These are phyloP conservation scores for Dictyostelium brefeldianum DNA, from an alignment of 78 protist genomes.

Conservation along the genomic window DNA sequence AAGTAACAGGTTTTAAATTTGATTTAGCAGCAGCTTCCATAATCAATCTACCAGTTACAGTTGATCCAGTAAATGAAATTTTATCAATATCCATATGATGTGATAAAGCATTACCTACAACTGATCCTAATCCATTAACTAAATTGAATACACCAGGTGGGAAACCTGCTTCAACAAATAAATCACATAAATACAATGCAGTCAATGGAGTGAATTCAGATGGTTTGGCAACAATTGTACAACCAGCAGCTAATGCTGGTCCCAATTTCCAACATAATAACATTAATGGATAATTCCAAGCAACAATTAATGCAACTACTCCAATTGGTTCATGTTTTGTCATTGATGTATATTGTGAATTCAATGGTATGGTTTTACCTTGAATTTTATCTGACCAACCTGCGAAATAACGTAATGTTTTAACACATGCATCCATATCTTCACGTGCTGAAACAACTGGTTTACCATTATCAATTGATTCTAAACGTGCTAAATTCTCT, in stretches of 20 bases:
- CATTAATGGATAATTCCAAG: slow-evolving; percentile 88
- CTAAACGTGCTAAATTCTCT: slow-evolving; percentile 67
- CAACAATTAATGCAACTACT: slow-evolving; percentile 82
- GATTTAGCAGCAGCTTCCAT: slow-evolving; percentile 76
- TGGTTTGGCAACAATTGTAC: slow-evolving; percentile 93
- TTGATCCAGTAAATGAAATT: slow-evolving; percentile 92
- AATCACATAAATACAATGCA: slow-evolving; percentile 86
- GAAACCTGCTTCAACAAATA: slow-evolving; percentile 92
- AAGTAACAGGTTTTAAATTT: slow-evolving; percentile 65
- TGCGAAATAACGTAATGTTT: slow-evolving; percentile 83
- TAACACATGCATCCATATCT: slow-evolving; percentile 45
- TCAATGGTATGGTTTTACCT: slow-evolving; percentile 63
- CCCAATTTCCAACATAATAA: slow-evolving; percentile 88
- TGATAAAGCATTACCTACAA: slow-evolving; percentile 84
- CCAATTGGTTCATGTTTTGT: slow-evolving; percentile 88
- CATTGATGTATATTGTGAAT: slow-evolving; percentile 20
- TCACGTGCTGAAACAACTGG: slow-evolving; percentile 9
- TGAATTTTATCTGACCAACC: slow-evolving; percentile 91
- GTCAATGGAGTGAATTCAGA: slow-evolving; percentile 94
- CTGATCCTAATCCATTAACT: slow-evolving; percentile 84
- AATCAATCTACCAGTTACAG: slow-evolving; percentile 78
- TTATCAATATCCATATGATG: slow-evolving; percentile 89
- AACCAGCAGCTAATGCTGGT: slow-evolving; percentile 95
- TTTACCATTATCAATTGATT: slow-evolving; percentile 82
- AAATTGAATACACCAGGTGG: slow-evolving; percentile 96